Percentiles rank a stretch among this genome's conserved stretches.
These are phyloP conservation scores for Pseudonitzschia multiseries DNA, from an alignment of 108 stramenopile genomes.

Conservation along the genomic window DNA sequence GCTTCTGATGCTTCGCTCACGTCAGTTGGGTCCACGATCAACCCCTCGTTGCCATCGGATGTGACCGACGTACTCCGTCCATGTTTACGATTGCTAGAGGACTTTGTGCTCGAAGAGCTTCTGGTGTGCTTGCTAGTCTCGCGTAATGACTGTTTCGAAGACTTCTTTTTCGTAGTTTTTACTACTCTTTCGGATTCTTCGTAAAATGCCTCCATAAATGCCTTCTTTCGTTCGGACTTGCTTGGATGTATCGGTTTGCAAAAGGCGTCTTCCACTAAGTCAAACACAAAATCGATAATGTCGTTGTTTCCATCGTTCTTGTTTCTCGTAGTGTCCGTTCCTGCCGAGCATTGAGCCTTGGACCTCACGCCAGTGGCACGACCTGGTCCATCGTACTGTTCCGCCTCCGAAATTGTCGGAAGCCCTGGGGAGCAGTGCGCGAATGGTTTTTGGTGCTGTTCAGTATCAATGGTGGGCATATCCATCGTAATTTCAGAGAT, in stretches of 20 bases:
- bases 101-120: neutral
- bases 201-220: constrained; percentile 18
- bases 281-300: constrained; percentile 31
- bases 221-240: constrained; percentile 12
- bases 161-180: neutral
- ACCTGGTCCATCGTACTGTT: neutral
- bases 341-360: neutral
- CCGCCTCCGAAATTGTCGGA: constrained; percentile 12
- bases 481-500: constrained; percentile 19
- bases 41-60: neutral
- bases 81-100: neutral
- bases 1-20: neutral
- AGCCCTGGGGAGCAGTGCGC: constrained; percentile 1
- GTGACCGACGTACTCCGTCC: neutral
- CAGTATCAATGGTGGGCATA: constrained; percentile 3
- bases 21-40: neutral
- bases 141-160: neutral
- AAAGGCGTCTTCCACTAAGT: constrained; percentile 31
- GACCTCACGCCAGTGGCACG: neutral
- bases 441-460: neutral
- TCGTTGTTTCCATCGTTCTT: constrained; percentile 16
- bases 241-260: constrained; percentile 15
- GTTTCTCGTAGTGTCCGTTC: neutral
- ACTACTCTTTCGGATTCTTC: constrained; percentile 14
- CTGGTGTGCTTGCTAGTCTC: constrained; percentile 9